Evolutionary conservation across 345 rosid genomes (phyloP).

Genomic region (Moringa oleifera): DNA sequence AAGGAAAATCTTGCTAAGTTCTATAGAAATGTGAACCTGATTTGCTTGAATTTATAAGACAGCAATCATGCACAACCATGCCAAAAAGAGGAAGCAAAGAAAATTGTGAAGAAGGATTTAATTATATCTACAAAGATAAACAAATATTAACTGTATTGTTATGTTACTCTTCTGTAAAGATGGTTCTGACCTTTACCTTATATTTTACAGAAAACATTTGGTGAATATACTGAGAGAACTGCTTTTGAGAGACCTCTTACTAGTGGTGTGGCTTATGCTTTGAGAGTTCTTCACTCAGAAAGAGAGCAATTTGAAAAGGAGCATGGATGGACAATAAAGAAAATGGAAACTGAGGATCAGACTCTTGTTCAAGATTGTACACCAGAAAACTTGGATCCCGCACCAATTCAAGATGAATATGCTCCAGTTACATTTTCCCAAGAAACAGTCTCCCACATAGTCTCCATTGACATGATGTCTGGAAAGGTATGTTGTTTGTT

Average conservation of each 20-base stretch:
- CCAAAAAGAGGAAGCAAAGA: no score
- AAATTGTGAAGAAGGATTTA: neutral
- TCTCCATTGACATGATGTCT: slow-evolving; percentile 98
- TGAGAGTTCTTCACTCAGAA: slow-evolving; percentile 78
- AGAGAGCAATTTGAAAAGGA: slow-evolving; percentile 79
- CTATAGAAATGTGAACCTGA: no score
- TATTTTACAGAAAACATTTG: slow-evolving; percentile 68
- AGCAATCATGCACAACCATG: neutral
- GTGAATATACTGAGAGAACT: slow-evolving; percentile 91
- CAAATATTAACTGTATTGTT: neutral
- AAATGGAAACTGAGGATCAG: slow-evolving; percentile 92
- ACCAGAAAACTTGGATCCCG: slow-evolving; percentile 79
- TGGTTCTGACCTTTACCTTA: slow-evolving; percentile 3
- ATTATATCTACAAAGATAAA: neutral
- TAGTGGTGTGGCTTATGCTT: slow-evolving; percentile 97
- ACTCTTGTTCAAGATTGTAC: slow-evolving; percentile 75
- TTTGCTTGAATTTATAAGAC: slow-evolving; percentile 2
- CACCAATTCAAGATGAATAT: slow-evolving; percentile 91
- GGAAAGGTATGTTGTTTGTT: slow-evolving; percentile 56
- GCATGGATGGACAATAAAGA: slow-evolving; percentile 77
- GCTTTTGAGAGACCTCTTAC: slow-evolving; percentile 97
- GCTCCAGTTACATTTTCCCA: slow-evolving; percentile 94
- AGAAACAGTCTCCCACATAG: slow-evolving; percentile 92
- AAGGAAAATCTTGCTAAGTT: no score
- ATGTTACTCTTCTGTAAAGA: neutral